Evolutionary conservation across 352 stramenopile species (phyloP).

Genomic region (Achlya hypogyna): DNA sequence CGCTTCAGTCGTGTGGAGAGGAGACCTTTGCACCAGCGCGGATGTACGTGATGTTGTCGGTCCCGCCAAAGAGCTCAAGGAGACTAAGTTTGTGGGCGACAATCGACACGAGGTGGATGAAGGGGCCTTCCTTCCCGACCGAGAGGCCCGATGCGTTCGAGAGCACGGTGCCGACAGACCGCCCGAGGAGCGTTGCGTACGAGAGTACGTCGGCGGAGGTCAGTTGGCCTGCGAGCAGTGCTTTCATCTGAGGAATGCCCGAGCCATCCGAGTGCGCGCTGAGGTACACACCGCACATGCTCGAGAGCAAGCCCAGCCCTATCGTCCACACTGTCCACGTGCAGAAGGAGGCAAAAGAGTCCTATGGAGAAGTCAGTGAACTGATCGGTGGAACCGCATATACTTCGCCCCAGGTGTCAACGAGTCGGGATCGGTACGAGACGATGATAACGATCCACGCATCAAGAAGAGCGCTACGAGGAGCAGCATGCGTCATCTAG

Average conservation of each 20-base stretch:
- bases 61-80: constrained; percentile 49
- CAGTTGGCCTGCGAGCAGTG: constrained; percentile 43
- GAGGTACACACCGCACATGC: constrained; percentile 48
- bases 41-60: constrained; percentile 62
- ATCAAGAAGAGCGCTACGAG: constrained; percentile 56
- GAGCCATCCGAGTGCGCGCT: constrained; percentile 60
- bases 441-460: constrained; percentile 59
- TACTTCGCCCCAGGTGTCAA: constrained; percentile 39
- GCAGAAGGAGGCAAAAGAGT: constrained; percentile 52
- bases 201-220: constrained; percentile 37
- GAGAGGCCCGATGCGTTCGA: constrained; percentile 57
- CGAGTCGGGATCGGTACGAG: constrained; percentile 39
- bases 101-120: constrained; percentile 67
- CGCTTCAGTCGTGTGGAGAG: neutral
- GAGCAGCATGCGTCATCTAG: neutral
- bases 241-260: constrained; percentile 65
- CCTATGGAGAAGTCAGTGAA: neutral
- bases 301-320: constrained; percentile 38
- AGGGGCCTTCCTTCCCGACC: constrained; percentile 54
- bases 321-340: constrained; percentile 62
- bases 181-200: constrained; percentile 52
- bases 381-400: neutral
- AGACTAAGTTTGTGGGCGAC: constrained; percentile 61
- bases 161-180: constrained; percentile 54
- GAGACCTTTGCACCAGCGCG: constrained; percentile 45